Evolutionary conservation across 805 yeast genomes (phyloP), one percentile per base, ranked within the genome.

Genomic region (Yarrowia divulgata): DNA sequence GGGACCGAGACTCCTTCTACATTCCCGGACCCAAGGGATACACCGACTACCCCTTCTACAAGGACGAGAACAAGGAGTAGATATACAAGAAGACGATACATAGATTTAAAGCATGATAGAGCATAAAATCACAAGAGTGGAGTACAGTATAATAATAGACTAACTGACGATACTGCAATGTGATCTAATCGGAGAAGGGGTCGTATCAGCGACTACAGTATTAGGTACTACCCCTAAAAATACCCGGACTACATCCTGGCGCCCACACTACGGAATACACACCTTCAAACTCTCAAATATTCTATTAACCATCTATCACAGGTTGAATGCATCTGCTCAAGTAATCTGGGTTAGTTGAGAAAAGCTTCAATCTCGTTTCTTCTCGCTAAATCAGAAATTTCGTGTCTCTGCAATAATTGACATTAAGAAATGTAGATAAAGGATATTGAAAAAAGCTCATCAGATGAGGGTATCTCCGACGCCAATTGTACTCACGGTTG

Each of bases 1-100:
- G 85, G 73, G 80, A 85, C 74, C 81, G 88, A 74, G 71, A 73
- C 19, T 80, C 84, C 10, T 87, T 86, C 77, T 87, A 86, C 74
- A 71, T 76, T 16, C 73, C 76, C 23, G 77, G 76, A 29, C 78
- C 76, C 13, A 70, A 76, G 50, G 86, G 86, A 18, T 84, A 83
- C 74, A 74, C 74, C 10, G 85, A 82, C 70, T 84, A 83, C 69
- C 84, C 85, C 6, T 60, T 60, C 34, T 60, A 60, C 50, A 32
- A 42, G 32, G 50, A 57, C 39, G 29, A 54, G 58, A 18, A 50
- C 37, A 34, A 50, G 57, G 14, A 34, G 39, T 35, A 35, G 40
- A 34, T 10, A 32, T 8, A 5, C 14, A n/a, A 29, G 8, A 2
- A 34, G 42, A 34, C 6, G 16, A 16, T 16, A 32, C 9, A 52